Evolutionary conservation across 345 rosid species (phyloP), one percentile per base, ranked within the genome.

Genomic region (Psidium friedrichsthalianum): DNA sequence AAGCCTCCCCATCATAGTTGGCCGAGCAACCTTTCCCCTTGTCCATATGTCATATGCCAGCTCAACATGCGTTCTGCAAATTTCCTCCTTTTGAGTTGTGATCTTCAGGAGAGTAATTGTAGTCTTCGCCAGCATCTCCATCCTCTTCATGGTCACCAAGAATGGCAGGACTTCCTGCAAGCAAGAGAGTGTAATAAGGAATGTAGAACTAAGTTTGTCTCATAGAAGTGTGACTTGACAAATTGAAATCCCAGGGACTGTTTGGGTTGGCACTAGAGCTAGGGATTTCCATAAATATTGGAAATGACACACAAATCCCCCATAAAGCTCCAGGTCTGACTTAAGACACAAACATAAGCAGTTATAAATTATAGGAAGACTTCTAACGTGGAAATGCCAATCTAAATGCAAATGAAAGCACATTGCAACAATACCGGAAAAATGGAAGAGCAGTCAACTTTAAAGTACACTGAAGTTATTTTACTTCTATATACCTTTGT

Each of bases 131-230:
- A 84, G 85, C 91, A 86, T 93, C 94, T 24, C 81, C 92, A 84
- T 95, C 96, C 86, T 92, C 95, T 85, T 95, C 95, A 87, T 90
- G 82, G 69, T 94, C 99, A 81, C 98, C 98, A 64, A 90, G 90
- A 89, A 96, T 93, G 52, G 95, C 93, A 91, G 99, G 97, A 90
- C 99, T 97, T 82, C 99, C 99, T 96, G 90, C 18, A 86, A 69
- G 80, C 22, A 40, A 69, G 80, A 69, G 80, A 22, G 7, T 69
- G 42, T 36, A 32, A 69, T 69, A 36, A 36, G 80, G 25, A 20
- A 69, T 21, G 80, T 18, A 36, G 47, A 32, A 69, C 47, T 36
- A 36, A 42, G 80, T 13, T 36, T 18, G 42, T 76, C 59, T 58
- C 25, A 15, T 36, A 36, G 47, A 32, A 36, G 47, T 69, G 20